Evolutionary conservation across 768 basidiomycete genomes (phyloP).

Genomic region (Tephrocybe sp.): DNA sequence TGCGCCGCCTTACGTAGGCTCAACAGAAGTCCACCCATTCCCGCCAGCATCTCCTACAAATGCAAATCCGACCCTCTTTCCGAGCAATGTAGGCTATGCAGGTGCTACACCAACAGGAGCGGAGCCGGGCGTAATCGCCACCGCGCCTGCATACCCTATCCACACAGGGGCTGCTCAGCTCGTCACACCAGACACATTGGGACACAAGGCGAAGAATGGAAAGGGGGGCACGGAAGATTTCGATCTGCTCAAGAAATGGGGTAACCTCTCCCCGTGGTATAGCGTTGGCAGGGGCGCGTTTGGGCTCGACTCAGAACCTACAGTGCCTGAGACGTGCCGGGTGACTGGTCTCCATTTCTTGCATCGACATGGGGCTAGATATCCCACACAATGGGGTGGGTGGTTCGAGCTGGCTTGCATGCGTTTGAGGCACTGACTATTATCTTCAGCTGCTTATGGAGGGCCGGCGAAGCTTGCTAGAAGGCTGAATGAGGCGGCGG

Average conservation of each 20-base stretch:
- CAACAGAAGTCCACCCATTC: constrained; percentile 65
- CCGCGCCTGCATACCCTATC: constrained; percentile 76
- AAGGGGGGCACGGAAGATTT: constrained; percentile 40
- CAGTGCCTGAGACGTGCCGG: constrained; percentile 66
- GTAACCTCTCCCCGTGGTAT: constrained; percentile 86
- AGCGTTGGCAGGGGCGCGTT: constrained; percentile 65
- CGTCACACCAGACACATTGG: constrained; percentile 45
- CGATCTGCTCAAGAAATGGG: constrained; percentile 77
- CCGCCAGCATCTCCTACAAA: constrained; percentile 79
- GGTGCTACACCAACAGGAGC: constrained; percentile 81
- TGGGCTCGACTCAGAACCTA: constrained; percentile 71
- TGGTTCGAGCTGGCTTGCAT: constrained; percentile 15
- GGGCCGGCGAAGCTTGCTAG: constrained; percentile 57
- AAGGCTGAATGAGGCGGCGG: constrained; percentile 54
- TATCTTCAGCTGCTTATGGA: constrained; percentile 51
- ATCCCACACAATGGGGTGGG: constrained; percentile 66
- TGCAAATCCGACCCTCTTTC: constrained; percentile 68
- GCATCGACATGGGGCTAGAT: constrained; percentile 80
- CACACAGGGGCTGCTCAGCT: constrained; percentile 71
- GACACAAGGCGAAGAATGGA: constrained; percentile 13
- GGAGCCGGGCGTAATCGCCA: constrained; percentile 69
- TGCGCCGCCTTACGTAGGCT: constrained; percentile 71
- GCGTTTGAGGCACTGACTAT: constrained; percentile 1
- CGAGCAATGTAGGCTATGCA: constrained; percentile 73
- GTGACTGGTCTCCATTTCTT: constrained; percentile 77